These are phyloP conservation scores for Termitomyces sp. DNA, from an alignment of 768 basidiomycete genomes.

Conservation along the genomic window DNA sequence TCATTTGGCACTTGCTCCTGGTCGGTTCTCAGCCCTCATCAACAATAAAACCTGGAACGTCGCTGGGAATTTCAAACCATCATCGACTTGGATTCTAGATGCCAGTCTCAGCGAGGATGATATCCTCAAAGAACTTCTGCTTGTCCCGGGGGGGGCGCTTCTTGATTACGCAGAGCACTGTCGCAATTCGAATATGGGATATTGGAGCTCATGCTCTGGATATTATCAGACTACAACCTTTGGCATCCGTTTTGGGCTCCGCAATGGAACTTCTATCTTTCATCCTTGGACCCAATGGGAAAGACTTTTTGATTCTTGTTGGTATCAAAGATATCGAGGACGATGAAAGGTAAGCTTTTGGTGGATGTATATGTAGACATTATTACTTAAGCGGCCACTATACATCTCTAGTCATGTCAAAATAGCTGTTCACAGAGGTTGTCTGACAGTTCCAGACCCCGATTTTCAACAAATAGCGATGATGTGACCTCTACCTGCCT, in stretches of 20 bases:
- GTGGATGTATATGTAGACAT: too few relatives aligned
- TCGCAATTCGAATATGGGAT: background rate
- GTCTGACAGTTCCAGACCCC: background rate
- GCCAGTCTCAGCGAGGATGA: background rate
- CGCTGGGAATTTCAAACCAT: background rate
- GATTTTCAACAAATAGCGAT: background rate
- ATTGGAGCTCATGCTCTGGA: background rate
- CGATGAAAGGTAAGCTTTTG: too few relatives aligned
- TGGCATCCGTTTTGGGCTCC: background rate
- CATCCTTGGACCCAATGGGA: too few relatives aligned
- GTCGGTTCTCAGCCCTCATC: background rate
- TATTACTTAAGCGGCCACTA: too few relatives aligned
- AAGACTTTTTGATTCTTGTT: too few relatives aligned
- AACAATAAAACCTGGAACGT: background rate
- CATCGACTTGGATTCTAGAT: background rate
- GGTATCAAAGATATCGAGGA: too few relatives aligned
- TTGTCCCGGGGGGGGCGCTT: background rate
- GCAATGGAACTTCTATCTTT: too few relatives aligned
- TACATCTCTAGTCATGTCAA: too few relatives aligned
- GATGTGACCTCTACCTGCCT: too few relatives aligned
- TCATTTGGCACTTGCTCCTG: background rate
- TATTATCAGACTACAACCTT: background rate
- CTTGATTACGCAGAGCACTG: background rate
- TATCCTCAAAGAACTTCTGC: background rate
- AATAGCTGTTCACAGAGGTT: background rate